phyloP scores from a whole-genome alignment of 345 rosid species.

The Psidium guajava region DNA sequence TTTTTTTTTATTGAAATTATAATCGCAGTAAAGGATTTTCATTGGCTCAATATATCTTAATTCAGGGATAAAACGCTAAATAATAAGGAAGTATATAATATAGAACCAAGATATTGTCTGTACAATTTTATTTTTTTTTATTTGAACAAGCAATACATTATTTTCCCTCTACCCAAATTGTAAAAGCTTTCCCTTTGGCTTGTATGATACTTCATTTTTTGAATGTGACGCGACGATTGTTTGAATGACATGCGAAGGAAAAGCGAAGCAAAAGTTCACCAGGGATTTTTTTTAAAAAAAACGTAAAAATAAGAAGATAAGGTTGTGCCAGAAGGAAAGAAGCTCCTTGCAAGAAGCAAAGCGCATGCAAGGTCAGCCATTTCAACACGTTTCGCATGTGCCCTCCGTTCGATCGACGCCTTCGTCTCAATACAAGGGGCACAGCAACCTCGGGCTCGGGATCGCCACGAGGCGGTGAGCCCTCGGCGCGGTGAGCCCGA shows the following conservation, averaged over 20 bases:
- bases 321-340: neutral
- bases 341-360: neutral
- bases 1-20: too few species aligned
- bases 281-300: neutral
- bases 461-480: conserved; percentile 60
- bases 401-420: neutral
- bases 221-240: neutral
- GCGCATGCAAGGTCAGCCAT: neutral
- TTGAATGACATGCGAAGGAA: neutral
- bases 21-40: neutral
- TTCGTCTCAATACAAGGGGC: conserved; percentile 23
- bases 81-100: neutral
- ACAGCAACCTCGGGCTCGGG: conserved; percentile 39
- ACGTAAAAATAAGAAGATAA: neutral
- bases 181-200: neutral
- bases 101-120: neutral
- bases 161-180: neutral
- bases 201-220: neutral
- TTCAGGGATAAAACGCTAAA: neutral
- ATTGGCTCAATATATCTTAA: neutral
- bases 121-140: neutral
- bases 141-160: neutral
- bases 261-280: neutral
- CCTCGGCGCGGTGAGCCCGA: conserved; percentile 84
- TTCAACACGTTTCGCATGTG: neutral